phyloP scores from a whole-genome alignment of 2,329 filamentous ascomycete genomes.

The Calonectria fujianensis region DNA sequence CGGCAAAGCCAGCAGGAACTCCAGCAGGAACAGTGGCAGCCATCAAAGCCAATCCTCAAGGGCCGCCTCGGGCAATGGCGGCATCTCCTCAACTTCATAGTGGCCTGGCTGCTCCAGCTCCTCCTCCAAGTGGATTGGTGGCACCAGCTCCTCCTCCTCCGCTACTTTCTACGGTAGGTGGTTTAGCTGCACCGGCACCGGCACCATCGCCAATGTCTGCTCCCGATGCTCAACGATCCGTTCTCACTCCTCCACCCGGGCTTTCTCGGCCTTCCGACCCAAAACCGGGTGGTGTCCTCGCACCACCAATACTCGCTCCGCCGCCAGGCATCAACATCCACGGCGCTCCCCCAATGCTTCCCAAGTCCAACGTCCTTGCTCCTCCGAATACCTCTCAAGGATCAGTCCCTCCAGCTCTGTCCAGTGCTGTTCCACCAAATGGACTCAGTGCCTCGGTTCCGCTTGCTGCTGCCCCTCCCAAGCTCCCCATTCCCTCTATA shows the following conservation, averaged over 20 bases:
- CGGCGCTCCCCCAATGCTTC: slow-evolving; percentile 44
- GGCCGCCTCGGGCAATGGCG: slow-evolving; percentile 39
- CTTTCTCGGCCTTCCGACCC: slow-evolving; percentile 52
- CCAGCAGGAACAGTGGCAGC: slow-evolving; percentile 12
- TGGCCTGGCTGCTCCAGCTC: slow-evolving; percentile 49
- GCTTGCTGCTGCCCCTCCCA: slow-evolving; percentile 24
- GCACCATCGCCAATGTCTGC: slow-evolving; percentile 39
- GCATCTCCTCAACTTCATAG: slow-evolving; percentile 50
- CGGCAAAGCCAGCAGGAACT: slow-evolving; percentile 29
- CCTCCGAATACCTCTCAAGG: slow-evolving; percentile 64
- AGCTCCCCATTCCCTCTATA: slow-evolving; percentile 28
- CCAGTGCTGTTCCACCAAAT: slow-evolving; percentile 46
- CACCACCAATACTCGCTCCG: slow-evolving; percentile 62
- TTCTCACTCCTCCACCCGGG: slow-evolving; percentile 49
- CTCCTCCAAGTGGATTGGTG: slow-evolving; percentile 32
- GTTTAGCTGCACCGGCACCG: slow-evolving; percentile 40
- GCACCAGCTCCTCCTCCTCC: slow-evolving; percentile 40
- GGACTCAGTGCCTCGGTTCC: slow-evolving; percentile 42
- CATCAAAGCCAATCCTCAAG: slow-evolving; percentile 39
- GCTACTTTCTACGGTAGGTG: slow-evolving; percentile 30
- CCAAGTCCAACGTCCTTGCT: slow-evolving; percentile 67
- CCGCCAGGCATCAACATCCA: slow-evolving; percentile 57
- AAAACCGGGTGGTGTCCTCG: slow-evolving; percentile 60
- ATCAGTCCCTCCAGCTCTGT: slow-evolving; percentile 46
- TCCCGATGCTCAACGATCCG: slow-evolving; percentile 30